A percentile compares a stretch with the other conserved stretches of the same genome.
These are phyloP conservation scores for Penicillium sp. DNA, from an alignment of 2,329 filamentous ascomycete species.

Conservation along the genomic window DNA sequence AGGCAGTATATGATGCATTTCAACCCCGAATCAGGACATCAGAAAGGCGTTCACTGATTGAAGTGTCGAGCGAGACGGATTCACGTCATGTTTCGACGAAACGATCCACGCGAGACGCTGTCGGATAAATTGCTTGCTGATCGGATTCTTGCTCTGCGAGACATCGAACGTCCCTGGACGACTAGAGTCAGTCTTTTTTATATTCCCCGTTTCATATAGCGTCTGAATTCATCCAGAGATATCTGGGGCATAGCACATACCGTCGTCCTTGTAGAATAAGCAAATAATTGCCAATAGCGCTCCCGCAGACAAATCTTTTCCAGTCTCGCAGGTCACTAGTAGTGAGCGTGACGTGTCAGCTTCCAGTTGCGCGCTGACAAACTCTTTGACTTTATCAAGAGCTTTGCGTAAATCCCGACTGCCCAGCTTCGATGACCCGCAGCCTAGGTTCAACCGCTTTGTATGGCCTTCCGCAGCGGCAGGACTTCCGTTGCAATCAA, in stretches of 20 bases:
- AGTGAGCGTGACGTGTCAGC: slow-evolving; percentile 36
- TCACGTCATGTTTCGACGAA: slow-evolving; percentile 71
- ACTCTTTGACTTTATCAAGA: slow-evolving; percentile 61
- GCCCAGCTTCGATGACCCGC: slow-evolving; percentile 72
- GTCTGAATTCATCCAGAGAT: slow-evolving; percentile 11
- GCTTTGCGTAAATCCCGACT: slow-evolving; percentile 77
- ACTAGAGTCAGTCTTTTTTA: slow-evolving; percentile 10
- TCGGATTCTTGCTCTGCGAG: slow-evolving; percentile 26
- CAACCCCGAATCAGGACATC: slow-evolving; percentile 53
- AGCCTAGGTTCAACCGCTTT: slow-evolving; percentile 55
- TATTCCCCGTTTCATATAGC: slow-evolving; percentile 22
- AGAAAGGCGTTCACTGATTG: slow-evolving; percentile 91
- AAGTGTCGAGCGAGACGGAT: slow-evolving; percentile 78
- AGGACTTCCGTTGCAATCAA: slow-evolving; percentile 36
- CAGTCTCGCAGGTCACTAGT: slow-evolving; percentile 70
- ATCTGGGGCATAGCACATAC: slow-evolving; percentile 32
- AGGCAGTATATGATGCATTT: slow-evolving; percentile 3
- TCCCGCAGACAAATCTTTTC: slow-evolving; percentile 77
- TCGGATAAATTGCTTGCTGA: slow-evolving; percentile 76
- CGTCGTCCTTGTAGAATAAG: slow-evolving; percentile 65
- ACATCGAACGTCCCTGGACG: slow-evolving; percentile 32
- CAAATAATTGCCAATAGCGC: slow-evolving; percentile 74
- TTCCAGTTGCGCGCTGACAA: slow-evolving; percentile 45
- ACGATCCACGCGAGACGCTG: slow-evolving; percentile 79
- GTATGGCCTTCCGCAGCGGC: slow-evolving; percentile 38